phyloP scores from a whole-genome alignment of 192 early-diverging fungal genomes.

The Coemansia sp. region DNA sequence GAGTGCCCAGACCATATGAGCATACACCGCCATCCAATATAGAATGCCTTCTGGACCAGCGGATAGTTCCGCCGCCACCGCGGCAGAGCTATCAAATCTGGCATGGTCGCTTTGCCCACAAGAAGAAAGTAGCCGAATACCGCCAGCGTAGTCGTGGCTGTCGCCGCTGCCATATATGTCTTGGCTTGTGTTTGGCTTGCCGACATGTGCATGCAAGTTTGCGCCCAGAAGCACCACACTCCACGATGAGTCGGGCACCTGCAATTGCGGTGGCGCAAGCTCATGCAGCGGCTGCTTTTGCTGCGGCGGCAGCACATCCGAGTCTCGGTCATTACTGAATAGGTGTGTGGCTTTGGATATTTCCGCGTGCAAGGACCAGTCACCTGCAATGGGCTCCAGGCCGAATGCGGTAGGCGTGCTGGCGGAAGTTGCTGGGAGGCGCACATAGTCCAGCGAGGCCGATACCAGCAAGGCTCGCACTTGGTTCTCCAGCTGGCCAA shows the following conservation, averaged over 20 bases:
- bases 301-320: conserved; percentile 1
- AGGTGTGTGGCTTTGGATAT: conserved; percentile 38
- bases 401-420: background rate
- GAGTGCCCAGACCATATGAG: conserved; percentile 45
- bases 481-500: conserved; percentile 30
- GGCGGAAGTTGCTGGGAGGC: background rate
- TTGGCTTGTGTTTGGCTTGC: background rate
- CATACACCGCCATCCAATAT: conserved; percentile 43
- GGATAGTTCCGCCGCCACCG: background rate
- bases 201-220: conserved; percentile 5
- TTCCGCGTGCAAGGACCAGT: conserved; percentile 26
- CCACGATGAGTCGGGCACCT: background rate
- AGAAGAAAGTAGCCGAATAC: conserved; percentile 5
- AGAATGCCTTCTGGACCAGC: conserved; percentile 3
- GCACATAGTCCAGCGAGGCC: background rate
- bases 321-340: conserved; percentile 5
- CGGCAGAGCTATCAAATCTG: conserved; percentile 1
- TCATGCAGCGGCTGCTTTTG: background rate
- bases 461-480: background rate
- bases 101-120: conserved; percentile 1
- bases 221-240: background rate
- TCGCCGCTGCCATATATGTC: background rate
- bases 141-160: background rate
- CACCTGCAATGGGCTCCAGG: background rate
- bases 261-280: conserved; percentile 11